Evolutionary conservation across 371 early-diverging fungal genomes (phyloP), one percentile per base, ranked within the genome.

Genomic region (Saksenaea oblongispora): DNA sequence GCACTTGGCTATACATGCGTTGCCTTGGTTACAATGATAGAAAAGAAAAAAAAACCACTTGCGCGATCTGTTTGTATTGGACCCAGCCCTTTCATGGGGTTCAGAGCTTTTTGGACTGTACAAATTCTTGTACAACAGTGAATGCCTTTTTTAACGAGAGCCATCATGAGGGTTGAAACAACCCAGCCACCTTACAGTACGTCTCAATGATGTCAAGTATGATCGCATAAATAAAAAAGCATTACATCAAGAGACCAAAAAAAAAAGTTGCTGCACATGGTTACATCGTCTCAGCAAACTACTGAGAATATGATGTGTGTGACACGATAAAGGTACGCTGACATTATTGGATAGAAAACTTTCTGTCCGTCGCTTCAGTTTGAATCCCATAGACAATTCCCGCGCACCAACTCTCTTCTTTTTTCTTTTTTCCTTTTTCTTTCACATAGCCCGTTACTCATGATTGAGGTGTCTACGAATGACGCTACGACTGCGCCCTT

Each of bases 381-480:
- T 47, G 51, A 26, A 47, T 47, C 51, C 22, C 51, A 47, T 22
- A 47, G 22, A 47, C 51, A 47, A 47, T 47, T 47, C 51, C 51
- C 51, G 51, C 51, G 24, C 51, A 47, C 24, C 24, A 47, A 41
- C 24, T 26, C 36, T 35, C n/a, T 39, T 63, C 35, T 22, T 22
- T 26, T 13, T 54, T 35, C 34, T 42, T 62, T 36, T 56, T 42
- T 34, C 17, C 31, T 31, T 31, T 31, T 4, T 28, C 61, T 60
- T 42, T 37, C 37, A 18, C 18, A 9, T 0, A 47, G 10, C n/a
- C 4, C n/a, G 27, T 51, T 31, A n/a, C 24, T 24, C 39, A 36
- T 31, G 55, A 39, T 62, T 55, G 57, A 56, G 55, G 47, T 57
- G 26, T 56, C 47, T 4, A 39, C 22, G 41, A 63, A 56, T 63